These are phyloP conservation scores for Oryza australiensis DNA, from an alignment of 176 grass and related monocot genomes.

Conservation along the genomic window DNA sequence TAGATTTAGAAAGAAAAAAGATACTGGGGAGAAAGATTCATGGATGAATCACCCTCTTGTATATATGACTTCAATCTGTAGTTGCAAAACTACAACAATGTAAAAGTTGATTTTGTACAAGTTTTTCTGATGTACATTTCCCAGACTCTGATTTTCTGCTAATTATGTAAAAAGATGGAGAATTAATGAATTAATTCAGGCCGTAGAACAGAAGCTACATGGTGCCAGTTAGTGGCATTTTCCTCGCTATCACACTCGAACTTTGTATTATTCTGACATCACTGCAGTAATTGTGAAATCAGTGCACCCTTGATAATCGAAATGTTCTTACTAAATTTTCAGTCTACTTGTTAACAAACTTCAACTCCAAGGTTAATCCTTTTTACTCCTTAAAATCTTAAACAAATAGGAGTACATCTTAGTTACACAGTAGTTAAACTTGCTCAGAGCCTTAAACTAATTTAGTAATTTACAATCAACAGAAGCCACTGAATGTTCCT, in stretches of 20 bases:
- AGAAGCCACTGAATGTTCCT: too few species aligned
- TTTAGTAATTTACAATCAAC: too few species aligned
- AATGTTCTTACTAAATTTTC: background rate
- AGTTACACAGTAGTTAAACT: too few species aligned
- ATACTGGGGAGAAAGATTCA: background rate
- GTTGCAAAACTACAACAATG: slow-evolving; percentile 5
- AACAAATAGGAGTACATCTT: too few species aligned
- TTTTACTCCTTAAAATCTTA: too few species aligned
- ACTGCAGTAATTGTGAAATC: background rate
- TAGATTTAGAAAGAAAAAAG: slow-evolving; percentile 5
- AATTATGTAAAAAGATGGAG: background rate
- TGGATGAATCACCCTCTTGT: background rate
- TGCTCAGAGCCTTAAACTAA: too few species aligned
- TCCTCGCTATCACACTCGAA: background rate
- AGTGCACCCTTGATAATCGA: background rate
- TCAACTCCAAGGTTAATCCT: too few species aligned
- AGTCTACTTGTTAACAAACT: too few species aligned
- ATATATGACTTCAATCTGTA: background rate
- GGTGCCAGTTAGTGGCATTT: background rate
- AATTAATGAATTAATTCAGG: background rate
- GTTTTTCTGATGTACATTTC: background rate
- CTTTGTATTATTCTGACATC: background rate
- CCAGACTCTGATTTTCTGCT: too few species aligned
- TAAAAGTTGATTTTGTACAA: background rate
- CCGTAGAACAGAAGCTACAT: background rate